A percentile compares a stretch with the other conserved stretches of the same genome.
These are phyloP conservation scores for Alternaria atra DNA, from an alignment of 2,329 filamentous ascomycete genomes.

Conservation along the genomic window DNA sequence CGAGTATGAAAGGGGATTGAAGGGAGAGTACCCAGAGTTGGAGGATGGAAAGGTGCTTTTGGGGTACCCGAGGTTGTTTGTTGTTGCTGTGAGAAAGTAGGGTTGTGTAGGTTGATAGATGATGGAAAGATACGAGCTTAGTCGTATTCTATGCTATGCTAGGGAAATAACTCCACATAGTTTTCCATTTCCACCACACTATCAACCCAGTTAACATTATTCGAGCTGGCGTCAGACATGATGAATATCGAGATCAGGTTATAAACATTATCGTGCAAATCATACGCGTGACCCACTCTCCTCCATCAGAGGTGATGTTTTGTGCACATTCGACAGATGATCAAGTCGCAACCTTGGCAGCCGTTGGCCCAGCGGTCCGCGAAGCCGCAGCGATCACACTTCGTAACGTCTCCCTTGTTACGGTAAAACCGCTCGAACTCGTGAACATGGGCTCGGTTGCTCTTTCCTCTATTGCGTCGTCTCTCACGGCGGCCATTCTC, in stretches of 20 bases:
- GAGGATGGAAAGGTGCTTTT: slow-evolving; percentile 64
- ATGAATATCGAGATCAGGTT: too few species aligned
- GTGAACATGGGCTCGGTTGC: not conserved
- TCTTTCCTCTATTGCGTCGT: not conserved
- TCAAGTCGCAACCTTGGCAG: not conserved
- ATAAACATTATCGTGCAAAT: too few species aligned
- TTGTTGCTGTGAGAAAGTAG: slow-evolving; percentile 54
- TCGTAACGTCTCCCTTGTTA: not conserved
- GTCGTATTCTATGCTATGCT: not conserved
- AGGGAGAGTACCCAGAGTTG: slow-evolving; percentile 55
- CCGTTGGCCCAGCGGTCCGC: not conserved
- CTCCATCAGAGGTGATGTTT: too few species aligned
- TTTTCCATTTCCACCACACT: not conserved
- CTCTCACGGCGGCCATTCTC: not conserved
- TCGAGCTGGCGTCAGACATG: too few species aligned
- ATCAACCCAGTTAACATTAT: not conserved
- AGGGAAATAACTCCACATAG: not conserved
- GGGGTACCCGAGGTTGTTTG: slow-evolving; percentile 65
- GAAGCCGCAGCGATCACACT: not conserved
- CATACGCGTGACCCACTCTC: too few species aligned
- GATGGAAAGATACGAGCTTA: too few species aligned
- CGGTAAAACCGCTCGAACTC: not conserved
- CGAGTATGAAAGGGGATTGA: slow-evolving; percentile 59
- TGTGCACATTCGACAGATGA: too few species aligned
- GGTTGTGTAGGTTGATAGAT: not conserved